phyloP scores from a whole-genome alignment of 2,329 filamentous ascomycete genomes.

The Shiraia sp. region DNA sequence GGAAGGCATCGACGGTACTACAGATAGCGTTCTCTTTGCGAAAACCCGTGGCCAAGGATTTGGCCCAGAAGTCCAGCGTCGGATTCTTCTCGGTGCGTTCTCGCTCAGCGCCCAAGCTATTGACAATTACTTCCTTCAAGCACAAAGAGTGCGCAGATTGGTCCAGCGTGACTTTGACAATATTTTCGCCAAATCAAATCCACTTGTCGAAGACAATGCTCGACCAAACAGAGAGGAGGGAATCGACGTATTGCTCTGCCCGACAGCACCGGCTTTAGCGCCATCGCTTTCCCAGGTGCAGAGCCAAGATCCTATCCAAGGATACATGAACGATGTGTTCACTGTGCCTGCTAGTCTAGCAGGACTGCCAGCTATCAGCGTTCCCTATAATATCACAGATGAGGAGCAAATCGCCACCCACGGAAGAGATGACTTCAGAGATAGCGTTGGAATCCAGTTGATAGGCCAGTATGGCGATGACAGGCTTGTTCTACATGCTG shows the following conservation, averaged over 20 bases:
- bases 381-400: constrained; percentile 63
- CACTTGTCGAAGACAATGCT: constrained; percentile 55
- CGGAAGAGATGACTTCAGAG: constrained; percentile 16
- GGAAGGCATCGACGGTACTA: constrained; percentile 58
- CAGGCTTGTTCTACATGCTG: constrained; percentile 62
- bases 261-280: constrained; percentile 79
- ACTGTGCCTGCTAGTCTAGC: constrained; percentile 94
- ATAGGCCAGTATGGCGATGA: constrained; percentile 85
- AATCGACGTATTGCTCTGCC: constrained; percentile 86
- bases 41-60: constrained; percentile 74
- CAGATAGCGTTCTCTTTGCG: constrained; percentile 65
- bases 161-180: constrained; percentile 86
- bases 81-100: constrained; percentile 88
- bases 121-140: constrained; percentile 95
- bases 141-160: constrained; percentile 81
- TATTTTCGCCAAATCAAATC: constrained; percentile 72
- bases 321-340: constrained; percentile 92
- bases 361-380: constrained; percentile 83
- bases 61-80: constrained; percentile 80
- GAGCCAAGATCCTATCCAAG: constrained; percentile 64
- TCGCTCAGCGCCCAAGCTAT: constrained; percentile 87
- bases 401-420: constrained; percentile 31
- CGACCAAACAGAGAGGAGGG: constrained; percentile 57
- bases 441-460: constrained; percentile 68
- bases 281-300: constrained; percentile 65